Base-by-base conservation (phyloP, 768 basidiomycete genomes). In the Lactifluus pinguis region DNA sequence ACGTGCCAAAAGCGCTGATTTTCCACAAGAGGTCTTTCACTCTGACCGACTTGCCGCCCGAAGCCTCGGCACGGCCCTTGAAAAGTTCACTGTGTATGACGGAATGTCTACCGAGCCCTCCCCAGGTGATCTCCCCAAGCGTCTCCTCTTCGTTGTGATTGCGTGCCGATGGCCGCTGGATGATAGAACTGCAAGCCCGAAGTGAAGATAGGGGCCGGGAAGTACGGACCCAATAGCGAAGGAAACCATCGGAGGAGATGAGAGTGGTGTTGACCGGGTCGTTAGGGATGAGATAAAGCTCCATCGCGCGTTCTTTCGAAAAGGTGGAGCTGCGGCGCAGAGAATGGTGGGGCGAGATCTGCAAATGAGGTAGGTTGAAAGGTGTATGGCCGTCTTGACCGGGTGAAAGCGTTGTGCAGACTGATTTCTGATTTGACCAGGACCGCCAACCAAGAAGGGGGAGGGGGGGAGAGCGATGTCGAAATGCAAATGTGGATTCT, bases 81-180 rank as follows among this genome's bases (percentile, higher is more conserved):
- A 66, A 65, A 36, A 66, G 63, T 25, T 53, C 63, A 32, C 63
- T 66, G 7, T 59, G 51, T 8, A 66, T 49, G n/a, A 65, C 64
- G 3, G 76, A 39, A 71, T 70, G 39, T 72, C 71, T 55, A 57
- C 66, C 71, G 71, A 75, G 38, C 70, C 68, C 59, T 54, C 72
- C 72, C 79, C 81, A 82, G 55, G 76, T 74, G 39, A 83, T 74
- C 65, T 81, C 79, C 6, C 79, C 81, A 30, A 83, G 76, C 49
- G 77, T 68, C 49, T 73, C 74, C 39, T 76, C 74, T 47, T 73
- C 73, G 60, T 70, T 69, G 29, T 68, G 64, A 52, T 75, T 73
- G 6, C 29, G 44, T 9, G 36, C 47, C 4, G 73, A 72, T 4
- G 77, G 73, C 7, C 79, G 74, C 53, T 72, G 74, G 54, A 81